Conservation (phyloP, 129 eudicot species). For the Glebionis coronaria region DNA sequence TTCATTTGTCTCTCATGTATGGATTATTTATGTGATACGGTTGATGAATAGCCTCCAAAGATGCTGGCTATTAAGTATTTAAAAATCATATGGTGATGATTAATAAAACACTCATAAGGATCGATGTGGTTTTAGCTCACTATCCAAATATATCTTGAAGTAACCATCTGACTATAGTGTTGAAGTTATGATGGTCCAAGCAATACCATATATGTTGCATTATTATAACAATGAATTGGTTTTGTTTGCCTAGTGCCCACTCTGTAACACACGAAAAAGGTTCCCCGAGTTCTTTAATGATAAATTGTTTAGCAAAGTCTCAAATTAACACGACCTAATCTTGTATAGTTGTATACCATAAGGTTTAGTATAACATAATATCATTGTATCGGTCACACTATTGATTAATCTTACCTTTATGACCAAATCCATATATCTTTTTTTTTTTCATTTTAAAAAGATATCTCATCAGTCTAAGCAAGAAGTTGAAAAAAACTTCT, state of each 20-base stretch:
- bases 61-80: constrained; percentile 5
- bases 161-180: neutral
- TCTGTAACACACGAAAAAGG: neutral
- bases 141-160: neutral
- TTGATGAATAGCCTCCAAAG: constrained; percentile 15
- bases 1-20: neutral
- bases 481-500: too few relatives aligned
- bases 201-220: neutral
- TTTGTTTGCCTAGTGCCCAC: neutral
- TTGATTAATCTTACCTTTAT: too few relatives aligned
- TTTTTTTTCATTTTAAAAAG: too few relatives aligned
- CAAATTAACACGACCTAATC: neutral
- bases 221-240: neutral
- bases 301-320: neutral
- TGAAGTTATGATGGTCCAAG: constrained; percentile 1
- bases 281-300: neutral
- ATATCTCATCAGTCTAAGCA: too few relatives aligned
- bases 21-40: constrained; percentile 8
- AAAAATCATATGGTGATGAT: neutral
- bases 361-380: neutral
- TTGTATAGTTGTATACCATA: neutral
- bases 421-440: too few relatives aligned
- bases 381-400: too few relatives aligned
- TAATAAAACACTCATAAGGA: neutral
- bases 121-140: neutral